Percentiles rank a stretch among this genome's conserved stretches.
phyloP scores from a whole-genome alignment of 2,329 filamentous ascomycete genomes.

The Coniochaeta sp. region DNA sequence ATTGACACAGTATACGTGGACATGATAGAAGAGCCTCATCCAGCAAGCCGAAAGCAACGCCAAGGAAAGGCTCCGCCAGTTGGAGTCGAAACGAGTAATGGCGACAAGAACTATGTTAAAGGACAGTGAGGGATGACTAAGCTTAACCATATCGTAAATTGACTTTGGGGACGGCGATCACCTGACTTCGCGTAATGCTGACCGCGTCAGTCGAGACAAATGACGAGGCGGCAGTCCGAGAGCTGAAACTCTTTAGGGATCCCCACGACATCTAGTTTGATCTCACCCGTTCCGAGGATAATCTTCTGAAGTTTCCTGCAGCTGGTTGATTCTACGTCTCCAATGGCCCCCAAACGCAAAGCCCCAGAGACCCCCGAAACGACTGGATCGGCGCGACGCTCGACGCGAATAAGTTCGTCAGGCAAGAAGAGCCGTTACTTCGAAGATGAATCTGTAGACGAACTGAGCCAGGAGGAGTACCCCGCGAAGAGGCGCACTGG shows the following conservation, averaged over 20 bases:
- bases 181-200: not conserved
- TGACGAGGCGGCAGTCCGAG: not conserved
- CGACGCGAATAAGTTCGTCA: constrained; percentile 35
- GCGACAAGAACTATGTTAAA: too few relatives aligned
- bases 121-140: too few relatives aligned
- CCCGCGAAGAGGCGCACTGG: not conserved
- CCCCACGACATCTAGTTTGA: not conserved
- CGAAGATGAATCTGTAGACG: constrained; percentile 24
- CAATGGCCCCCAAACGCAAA: constrained; percentile 27
- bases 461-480: constrained; percentile 3
- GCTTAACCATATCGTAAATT: not conserved
- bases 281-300: not conserved
- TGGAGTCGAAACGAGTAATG: too few relatives aligned
- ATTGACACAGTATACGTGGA: not conserved
- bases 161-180: not conserved
- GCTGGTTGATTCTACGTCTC: not conserved
- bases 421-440: constrained; percentile 44
- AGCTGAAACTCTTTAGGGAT: not conserved
- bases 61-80: too few relatives aligned
- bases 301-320: not conserved
- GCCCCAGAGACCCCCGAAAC: constrained; percentile 19
- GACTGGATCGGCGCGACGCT: constrained; percentile 27
- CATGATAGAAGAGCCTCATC: too few relatives aligned
- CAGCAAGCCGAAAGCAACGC: too few relatives aligned
- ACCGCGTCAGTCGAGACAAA: not conserved